These are phyloP conservation scores for Emmonsiellopsis sp. DNA, from an alignment of 2,329 filamentous ascomycete species.

Conservation along the genomic window DNA sequence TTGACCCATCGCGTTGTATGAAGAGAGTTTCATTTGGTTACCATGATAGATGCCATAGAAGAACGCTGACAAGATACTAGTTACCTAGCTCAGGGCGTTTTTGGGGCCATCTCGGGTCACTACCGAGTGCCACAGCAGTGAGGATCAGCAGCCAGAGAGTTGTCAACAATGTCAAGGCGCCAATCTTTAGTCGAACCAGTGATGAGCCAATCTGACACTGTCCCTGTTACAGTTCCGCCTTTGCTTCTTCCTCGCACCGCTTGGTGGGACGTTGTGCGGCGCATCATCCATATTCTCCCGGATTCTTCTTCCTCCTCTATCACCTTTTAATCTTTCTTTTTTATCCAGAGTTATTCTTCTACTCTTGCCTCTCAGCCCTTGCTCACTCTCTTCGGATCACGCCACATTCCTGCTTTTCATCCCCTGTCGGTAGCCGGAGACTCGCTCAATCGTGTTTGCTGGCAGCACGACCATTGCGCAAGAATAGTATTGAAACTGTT, in stretches of 20 bases:
- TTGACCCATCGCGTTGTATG: background rate
- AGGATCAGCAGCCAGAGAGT: background rate
- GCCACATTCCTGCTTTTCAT: background rate
- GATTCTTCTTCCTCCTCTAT: background rate
- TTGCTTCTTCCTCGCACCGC: background rate
- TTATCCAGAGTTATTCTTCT: too few relatives aligned
- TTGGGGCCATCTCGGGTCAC: background rate
- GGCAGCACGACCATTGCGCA: background rate
- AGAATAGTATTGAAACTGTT: background rate
- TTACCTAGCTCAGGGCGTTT: too few relatives aligned
- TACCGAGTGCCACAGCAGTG: background rate
- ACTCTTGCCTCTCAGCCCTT: too few relatives aligned
- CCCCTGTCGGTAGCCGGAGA: background rate
- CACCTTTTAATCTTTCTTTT: background rate
- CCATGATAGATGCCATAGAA: too few relatives aligned
- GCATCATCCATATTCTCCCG: background rate
- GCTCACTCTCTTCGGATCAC: too few relatives aligned
- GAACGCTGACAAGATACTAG: background rate
- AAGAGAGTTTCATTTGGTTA: background rate
- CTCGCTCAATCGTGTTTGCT: background rate
- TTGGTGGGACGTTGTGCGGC: background rate
- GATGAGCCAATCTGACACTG: background rate
- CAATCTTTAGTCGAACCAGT: background rate
- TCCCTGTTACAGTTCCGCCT: background rate
- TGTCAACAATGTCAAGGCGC: background rate